Evolutionary conservation across 148 eudicot species (phyloP), one percentile per base, ranked within the genome.

Genomic region (Polygonum maritimum): DNA sequence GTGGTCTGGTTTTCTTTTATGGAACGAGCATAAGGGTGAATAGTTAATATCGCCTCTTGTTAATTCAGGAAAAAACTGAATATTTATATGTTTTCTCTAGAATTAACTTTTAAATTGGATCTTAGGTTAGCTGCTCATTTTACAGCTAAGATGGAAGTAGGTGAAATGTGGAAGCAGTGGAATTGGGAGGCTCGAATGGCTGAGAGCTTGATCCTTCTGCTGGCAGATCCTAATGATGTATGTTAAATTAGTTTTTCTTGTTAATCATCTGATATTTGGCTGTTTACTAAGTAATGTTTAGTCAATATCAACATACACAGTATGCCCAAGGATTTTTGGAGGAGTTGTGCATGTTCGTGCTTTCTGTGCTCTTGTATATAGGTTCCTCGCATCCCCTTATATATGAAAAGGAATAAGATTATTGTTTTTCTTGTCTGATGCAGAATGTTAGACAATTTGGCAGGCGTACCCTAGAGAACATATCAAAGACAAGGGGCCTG

Each of bases 221-320:
- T 92, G 83, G 89, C 89, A 82, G 98, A 95, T 84, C 92, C 96
- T 74, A 89, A 92, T 81, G 98, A 95, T 85, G 98, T 92, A 94
- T 84, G 63, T 76, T 70, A 18, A 74, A 15, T 62, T 48, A 38
- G 48, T 31, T 51, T 75, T 31, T 45, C 22, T 76, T 35, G 41
- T 22, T 71, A 22, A 15, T 47, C 18, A 2, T 67, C 71, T 67
- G 71, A 67, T 67, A 67, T 15, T 36, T 67, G 9, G 15, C 40
- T 67, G 35, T 67, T 13, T 36, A 35, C 1, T 67, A 31, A 67
- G 38, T 14, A 67, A 5, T 60, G 11, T 26, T 60, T 60, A 5
- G 38, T 67, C 36, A 67, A 36, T 67, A 65, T 12, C 14, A 65
- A 57, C 19, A 19, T 19, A 22, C 22, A n/a, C 22, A 21, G 72